Percentiles rank a stretch among this genome's conserved stretches.
These are phyloP conservation scores for Gastrodia elata DNA, from an alignment of 106 monocot species.

Conservation along the genomic window DNA sequence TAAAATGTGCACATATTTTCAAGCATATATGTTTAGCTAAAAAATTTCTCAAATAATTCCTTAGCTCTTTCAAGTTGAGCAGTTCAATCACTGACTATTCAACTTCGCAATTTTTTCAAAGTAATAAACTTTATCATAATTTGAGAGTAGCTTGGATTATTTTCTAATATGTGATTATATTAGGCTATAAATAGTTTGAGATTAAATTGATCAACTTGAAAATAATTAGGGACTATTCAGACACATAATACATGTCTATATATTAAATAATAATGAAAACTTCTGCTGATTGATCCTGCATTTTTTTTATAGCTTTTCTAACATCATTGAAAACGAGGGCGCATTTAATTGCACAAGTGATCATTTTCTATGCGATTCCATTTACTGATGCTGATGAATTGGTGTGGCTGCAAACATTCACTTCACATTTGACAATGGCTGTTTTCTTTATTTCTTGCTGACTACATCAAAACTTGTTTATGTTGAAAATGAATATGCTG, in stretches of 20 bases:
- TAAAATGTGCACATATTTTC: not conserved
- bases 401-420: not conserved
- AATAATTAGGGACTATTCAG: no score
- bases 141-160: no score
- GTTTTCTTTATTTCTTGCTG: not conserved
- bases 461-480: not conserved
- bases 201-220: no score
- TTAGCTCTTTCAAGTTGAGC: no score
- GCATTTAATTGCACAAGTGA: not conserved
- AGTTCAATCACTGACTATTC: no score
- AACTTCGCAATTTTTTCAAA: no score
- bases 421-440: not conserved
- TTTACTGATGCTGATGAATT: not conserved
- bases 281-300: not conserved
- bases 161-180: no score
- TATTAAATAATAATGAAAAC: not conserved
- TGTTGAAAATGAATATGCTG: not conserved
- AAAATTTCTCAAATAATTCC: no score
- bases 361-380: not conserved
- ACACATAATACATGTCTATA: not conserved
- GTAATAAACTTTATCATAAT: no score
- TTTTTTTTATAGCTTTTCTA: not conserved
- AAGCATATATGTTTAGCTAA: not conserved
- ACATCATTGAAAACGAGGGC: not conserved
- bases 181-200: no score